Conservation (phyloP, 2,329 filamentous ascomycete species). For the Dactylellina drechsleri region DNA sequence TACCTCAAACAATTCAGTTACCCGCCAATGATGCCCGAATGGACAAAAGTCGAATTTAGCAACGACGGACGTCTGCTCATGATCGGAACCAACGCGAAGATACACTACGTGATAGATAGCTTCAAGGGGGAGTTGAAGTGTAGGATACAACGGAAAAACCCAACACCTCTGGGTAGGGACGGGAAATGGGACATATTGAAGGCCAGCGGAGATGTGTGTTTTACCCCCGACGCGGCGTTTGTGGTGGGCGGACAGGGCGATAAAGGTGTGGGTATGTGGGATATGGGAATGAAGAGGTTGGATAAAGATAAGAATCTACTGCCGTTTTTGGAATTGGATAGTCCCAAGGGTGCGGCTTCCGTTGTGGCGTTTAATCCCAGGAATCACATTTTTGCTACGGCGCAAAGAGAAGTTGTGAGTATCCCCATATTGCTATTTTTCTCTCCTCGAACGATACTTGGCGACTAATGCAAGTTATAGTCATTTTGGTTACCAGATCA, state of each 20-base stretch:
- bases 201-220: conserved; percentile 81
- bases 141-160: conserved; percentile 62
- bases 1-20: conserved; percentile 57
- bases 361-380: conserved; percentile 88
- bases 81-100: conserved; percentile 81
- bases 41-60: conserved; percentile 93
- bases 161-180: conserved; percentile 63
- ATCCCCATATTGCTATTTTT: neutral
- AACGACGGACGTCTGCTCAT: conserved; percentile 93
- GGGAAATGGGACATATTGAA: conserved; percentile 63
- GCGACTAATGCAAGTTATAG: conserved; percentile 46
- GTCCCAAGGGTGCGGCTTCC: conserved; percentile 72
- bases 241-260: conserved; percentile 74
- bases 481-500: conserved; percentile 59
- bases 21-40: conserved; percentile 67
- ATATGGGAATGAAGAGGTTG: conserved; percentile 70
- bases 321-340: conserved; percentile 68
- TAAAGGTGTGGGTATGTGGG: conserved; percentile 85
- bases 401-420: conserved; percentile 78
- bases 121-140: conserved; percentile 84
- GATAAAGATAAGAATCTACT: conserved; percentile 70
- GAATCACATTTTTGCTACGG: conserved; percentile 90
- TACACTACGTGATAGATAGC: conserved; percentile 92
- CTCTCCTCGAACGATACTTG: neutral
- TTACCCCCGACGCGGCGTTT: conserved; percentile 88